Conservation (phyloP, 2,329 filamentous ascomycete genomes). For the Teratosphaeria pseudoeucalypti region DNA sequence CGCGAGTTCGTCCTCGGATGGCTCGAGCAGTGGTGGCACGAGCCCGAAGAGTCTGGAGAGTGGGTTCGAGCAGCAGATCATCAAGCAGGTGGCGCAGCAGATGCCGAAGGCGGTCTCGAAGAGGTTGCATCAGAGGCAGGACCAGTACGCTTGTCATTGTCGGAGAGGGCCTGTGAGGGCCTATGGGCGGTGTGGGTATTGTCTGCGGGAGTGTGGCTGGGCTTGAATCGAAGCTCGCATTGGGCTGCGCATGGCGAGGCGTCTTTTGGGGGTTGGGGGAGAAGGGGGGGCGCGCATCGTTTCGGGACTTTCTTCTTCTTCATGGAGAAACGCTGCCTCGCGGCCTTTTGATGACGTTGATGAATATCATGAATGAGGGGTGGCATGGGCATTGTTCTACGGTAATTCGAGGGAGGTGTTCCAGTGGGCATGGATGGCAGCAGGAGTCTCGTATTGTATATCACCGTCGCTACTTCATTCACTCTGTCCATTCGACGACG, state of each 20-base stretch:
- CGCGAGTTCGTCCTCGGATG: constrained; percentile 11
- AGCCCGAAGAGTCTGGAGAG: constrained; percentile 42
- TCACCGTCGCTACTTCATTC: neutral
- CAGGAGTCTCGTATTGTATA: neutral
- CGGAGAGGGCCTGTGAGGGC: constrained; percentile 27
- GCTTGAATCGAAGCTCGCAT: constrained; percentile 8
- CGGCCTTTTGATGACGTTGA: constrained; percentile 12
- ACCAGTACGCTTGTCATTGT: constrained; percentile 16
- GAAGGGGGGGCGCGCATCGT: neutral
- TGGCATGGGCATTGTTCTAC: neutral
- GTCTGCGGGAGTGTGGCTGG: constrained; percentile 34
- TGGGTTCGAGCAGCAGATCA: constrained; percentile 29
- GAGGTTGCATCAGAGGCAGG: neutral
- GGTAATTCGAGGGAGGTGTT: neutral
- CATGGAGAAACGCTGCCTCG: constrained; percentile 12
- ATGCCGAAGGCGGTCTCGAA: constrained; percentile 4
- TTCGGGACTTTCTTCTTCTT: neutral
- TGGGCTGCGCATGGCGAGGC: neutral
- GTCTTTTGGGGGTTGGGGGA: neutral
- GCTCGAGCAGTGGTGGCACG: constrained; percentile 40
- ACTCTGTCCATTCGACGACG: too few species aligned
- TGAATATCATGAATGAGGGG: neutral
- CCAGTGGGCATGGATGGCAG: neutral
- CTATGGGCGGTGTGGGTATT: constrained; percentile 34
- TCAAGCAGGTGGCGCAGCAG: constrained; percentile 14